Evolutionary conservation across 257 asterid species (phyloP), one percentile per base, ranked within the genome.

Genomic region (Solanum appendiculatum): DNA sequence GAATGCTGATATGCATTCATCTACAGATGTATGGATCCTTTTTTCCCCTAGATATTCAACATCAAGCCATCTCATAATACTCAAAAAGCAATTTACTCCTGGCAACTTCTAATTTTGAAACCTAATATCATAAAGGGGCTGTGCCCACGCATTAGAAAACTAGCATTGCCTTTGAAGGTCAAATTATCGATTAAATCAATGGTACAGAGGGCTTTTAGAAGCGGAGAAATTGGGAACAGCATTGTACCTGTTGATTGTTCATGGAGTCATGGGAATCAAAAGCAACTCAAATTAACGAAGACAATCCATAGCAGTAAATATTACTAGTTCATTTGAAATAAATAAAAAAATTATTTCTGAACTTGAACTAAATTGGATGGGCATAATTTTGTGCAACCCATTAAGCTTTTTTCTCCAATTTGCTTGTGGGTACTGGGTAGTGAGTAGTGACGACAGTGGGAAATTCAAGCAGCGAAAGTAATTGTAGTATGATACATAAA

Each of bases 221-320:
- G 18, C 21, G 74, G 74, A 29, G 85, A 86, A 63, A 89, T 58
- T 48, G 64, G 66, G 66, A 83, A 31, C 16, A 14, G 48, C 16
- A 37, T 31, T 10, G 15, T 21, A 88, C 88, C 90, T 88, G 88
- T 40, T 51, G 74, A 36, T 58, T 85, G 33, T 44, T 68, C 42
- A 42, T 15, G 34, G 88, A 69, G 3, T 18, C 33, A 5, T 21
- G 18, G 51, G 46, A 72, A 34, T 23, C 82, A 73, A 48, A 16
- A 48, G 58, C 5, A 15, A 48, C 58, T 48, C 58, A 48, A 48
- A 48, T 48, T 48, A 48, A 48, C 58, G 58, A 48, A 48, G 58
- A 48, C 23, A 48, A n/a, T n/a, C n/a, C n/a, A n/a, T n/a, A n/a
- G n/a, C n/a, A n/a, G n/a, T n/a, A n/a, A n/a, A n/a, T n/a, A n/a